Evolutionary conservation across 805 yeast species (phyloP).

Genomic region (Nakazawaea siamensis): DNA sequence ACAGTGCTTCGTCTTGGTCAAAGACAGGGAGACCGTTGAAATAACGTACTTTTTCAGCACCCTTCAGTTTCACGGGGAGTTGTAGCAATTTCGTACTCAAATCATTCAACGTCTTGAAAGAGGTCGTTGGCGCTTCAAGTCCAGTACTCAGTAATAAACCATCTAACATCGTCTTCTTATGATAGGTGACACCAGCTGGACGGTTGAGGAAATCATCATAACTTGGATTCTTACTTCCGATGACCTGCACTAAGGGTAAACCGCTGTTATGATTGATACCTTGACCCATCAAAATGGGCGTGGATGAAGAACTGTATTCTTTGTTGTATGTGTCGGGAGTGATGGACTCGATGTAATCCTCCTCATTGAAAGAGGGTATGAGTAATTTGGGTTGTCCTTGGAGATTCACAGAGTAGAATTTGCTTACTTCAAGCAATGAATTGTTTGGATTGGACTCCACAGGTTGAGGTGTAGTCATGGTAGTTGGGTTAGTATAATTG

Average conservation of each 20-base stretch:
- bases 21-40: slow-evolving; percentile 37
- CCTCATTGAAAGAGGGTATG: slow-evolving; percentile 4
- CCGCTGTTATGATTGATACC: slow-evolving; percentile 25
- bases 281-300: slow-evolving; percentile 19
- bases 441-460: slow-evolving; percentile 1
- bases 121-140: slow-evolving; percentile 9
- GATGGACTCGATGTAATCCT: slow-evolving; percentile 8
- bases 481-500: no score
- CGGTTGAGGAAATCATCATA: slow-evolving; percentile 23
- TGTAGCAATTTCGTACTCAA: slow-evolving; percentile 16
- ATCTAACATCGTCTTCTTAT: slow-evolving; percentile 12
- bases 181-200: slow-evolving; percentile 5
- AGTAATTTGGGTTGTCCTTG: slow-evolving; percentile 2
- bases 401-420: slow-evolving; percentile 3
- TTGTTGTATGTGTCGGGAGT: slow-evolving; percentile 5
- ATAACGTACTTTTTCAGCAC: slow-evolving; percentile 14
- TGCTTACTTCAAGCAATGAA: slow-evolving; percentile 3
- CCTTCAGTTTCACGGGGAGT: slow-evolving; percentile 18
- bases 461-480: no score
- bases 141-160: slow-evolving; percentile 11
- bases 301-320: slow-evolving; percentile 4
- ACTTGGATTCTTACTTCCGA: slow-evolving; percentile 21
- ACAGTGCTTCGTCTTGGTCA: slow-evolving; percentile 20
- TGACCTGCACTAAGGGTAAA: slow-evolving; percentile 21
- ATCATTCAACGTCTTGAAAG: slow-evolving; percentile 16